Conservation (phyloP, 176 grass and related monocot genomes). For the Poa annua region DNA sequence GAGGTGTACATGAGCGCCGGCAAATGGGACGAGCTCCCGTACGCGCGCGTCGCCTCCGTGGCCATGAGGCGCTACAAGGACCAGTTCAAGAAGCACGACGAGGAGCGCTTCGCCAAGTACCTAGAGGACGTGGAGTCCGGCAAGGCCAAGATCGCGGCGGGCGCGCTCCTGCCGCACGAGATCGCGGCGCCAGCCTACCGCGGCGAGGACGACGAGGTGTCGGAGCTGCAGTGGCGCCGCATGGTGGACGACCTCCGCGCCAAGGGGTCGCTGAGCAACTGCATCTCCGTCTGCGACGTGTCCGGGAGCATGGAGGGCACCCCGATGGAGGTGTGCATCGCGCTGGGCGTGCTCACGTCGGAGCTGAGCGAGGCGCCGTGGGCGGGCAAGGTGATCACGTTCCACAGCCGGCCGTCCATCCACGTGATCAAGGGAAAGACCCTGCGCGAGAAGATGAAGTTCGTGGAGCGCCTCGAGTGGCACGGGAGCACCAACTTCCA, state of each 20-base stretch:
- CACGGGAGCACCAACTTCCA: conserved; percentile 20
- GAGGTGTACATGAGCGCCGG: conserved; percentile 68
- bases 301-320: conserved; percentile 24
- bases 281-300: conserved; percentile 14
- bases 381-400: conserved; percentile 4
- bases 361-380: neutral
- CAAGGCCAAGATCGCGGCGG: conserved; percentile 7
- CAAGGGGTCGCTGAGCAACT: conserved; percentile 16
- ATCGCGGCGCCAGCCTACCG: neutral
- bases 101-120: conserved; percentile 4
- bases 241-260: conserved; percentile 19
- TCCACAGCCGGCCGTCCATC: neutral
- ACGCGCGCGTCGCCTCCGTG: conserved; percentile 56
- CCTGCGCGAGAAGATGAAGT: neutral
- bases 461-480: neutral
- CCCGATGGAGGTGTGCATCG: conserved; percentile 24
- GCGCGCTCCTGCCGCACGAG: conserved; percentile 8
- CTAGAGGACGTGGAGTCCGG: neutral
- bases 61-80: conserved; percentile 61
- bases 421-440: neutral
- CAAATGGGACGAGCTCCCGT: conserved; percentile 53
- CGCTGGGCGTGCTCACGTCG: conserved; percentile 15
- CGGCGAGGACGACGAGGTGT: neutral
- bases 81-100: neutral
- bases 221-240: conserved; percentile 14